phyloP scores from a whole-genome alignment of 163 green algal species.

The Scenedesmus sp. region DNA sequence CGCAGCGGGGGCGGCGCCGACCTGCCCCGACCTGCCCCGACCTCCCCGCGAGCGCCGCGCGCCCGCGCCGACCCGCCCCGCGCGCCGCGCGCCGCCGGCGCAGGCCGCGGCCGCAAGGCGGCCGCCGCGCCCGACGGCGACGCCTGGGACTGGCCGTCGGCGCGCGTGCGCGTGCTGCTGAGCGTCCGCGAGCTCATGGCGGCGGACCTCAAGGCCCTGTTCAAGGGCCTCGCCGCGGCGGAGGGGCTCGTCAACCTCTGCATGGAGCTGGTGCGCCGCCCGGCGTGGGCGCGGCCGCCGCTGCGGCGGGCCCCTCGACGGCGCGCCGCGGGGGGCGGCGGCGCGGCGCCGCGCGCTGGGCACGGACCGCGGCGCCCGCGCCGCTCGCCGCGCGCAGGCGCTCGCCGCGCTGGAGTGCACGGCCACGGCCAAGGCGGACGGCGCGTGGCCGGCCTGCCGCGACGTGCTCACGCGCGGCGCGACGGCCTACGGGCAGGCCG shows the following conservation, averaged over 20 bases:
- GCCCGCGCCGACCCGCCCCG: no score
- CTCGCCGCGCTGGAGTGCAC: conserved; percentile 16
- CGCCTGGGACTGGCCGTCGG: conserved; percentile 34
- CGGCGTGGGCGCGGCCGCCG: no score
- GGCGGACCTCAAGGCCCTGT: conserved; percentile 36
- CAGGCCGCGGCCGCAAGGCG: conserved; percentile 26
- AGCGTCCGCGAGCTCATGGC: conserved; percentile 1
- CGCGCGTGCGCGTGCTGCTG: conserved; percentile 13
- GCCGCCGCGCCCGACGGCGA: not conserved
- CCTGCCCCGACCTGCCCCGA: no score
- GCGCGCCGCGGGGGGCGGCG: no score
- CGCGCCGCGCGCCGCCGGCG: not conserved
- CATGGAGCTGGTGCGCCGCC: conserved; percentile 40
- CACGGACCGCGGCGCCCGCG: not conserved
- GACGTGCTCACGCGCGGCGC: conserved; percentile 28
- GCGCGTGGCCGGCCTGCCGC: conserved; percentile 9
- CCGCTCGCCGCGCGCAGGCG: not conserved
- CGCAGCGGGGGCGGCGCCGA: not conserved
- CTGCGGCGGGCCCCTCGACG: no score
- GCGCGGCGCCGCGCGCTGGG: no score
- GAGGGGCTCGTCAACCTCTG: conserved; percentile 29
- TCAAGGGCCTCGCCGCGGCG: conserved; percentile 26
- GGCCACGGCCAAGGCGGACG: conserved; percentile 15
- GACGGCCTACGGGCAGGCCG: conserved; percentile 31
- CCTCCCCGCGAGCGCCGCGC: no score